Evolutionary conservation across 495 filamentous ascomycete genomes (phyloP), one percentile per base, ranked within the genome.

Genomic region (Pyrenopolyporus hunteri): DNA sequence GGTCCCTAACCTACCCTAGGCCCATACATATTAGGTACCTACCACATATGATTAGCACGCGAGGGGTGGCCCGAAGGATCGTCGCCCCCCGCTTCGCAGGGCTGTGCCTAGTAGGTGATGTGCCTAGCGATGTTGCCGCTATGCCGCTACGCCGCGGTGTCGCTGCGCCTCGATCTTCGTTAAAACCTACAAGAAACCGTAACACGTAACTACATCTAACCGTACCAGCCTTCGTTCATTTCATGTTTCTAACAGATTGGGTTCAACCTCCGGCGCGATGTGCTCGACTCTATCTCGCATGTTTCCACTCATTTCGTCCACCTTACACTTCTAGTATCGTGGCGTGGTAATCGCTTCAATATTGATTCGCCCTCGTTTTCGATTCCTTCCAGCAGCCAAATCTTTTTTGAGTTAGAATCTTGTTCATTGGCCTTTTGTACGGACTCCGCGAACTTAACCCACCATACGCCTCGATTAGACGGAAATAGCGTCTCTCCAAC

Each of bases 61-160:
- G 52, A 42, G 37, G 37, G 37, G 37, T 40, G 49, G 35, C n/a
- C 61, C 35, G 54, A 59, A 54, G 61, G 61, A 64, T 64, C 54
- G 48, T 58, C 40, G 3, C 33, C 37, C 54, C 40, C 54, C 60
- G 47, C 54, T 50, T 32, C 43, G 39, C 54, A 59, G 61, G 61
- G 61, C 61, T 64, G 48, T 64, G 60, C 40, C n/a, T n/a, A n/a
- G n/a, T 42, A 42, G 37, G 17, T 42, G 9, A 10, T 16, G 8
- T 23, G 37, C 23, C 23, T 42, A 22, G 11, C 28, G n/a, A n/a
- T 31, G 5, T 11, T 6, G 19, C 37, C 23, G 37, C 37, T 23
- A 11, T 63, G 43, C 31, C 23, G 36, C 45, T 52, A 16, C 29
- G 49, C 42, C n/a, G n/a, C n/a, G n/a, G n/a, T n/a, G n/a, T n/a